Conservation (phyloP, 2,329 filamentous ascomycete genomes). For the Chalaropsis ovoidea region DNA sequence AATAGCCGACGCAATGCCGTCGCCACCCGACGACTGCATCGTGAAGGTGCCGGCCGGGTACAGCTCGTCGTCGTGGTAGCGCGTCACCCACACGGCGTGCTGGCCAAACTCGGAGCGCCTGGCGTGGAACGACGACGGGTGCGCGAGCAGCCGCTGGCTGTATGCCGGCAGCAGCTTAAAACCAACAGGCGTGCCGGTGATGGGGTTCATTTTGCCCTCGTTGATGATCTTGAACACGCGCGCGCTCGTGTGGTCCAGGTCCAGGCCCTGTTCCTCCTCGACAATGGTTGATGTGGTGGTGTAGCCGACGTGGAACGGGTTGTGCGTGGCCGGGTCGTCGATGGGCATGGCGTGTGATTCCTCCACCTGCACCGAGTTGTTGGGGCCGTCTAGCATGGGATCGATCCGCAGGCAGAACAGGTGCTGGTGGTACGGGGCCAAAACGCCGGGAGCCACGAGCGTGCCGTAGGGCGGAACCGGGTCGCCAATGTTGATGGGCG, state of each 20-base stretch:
- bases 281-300: conserved; percentile 37
- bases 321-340: conserved; percentile 35
- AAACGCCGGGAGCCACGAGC: conserved; percentile 51
- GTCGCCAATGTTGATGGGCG: conserved; percentile 45
- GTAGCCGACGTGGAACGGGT: conserved; percentile 45
- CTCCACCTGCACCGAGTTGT: conserved; percentile 42
- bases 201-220: conserved; percentile 35
- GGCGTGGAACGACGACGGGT: conserved; percentile 35
- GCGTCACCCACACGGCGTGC: conserved; percentile 40
- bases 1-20: conserved; percentile 36
- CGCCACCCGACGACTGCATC: conserved; percentile 39
- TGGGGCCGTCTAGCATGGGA: conserved; percentile 50
- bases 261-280: conserved; percentile 38
- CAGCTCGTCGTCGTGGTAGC: conserved; percentile 36
- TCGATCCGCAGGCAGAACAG: conserved; percentile 58
- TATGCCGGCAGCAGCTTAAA: conserved; percentile 39
- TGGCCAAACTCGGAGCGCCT: conserved; percentile 37
- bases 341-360: conserved; percentile 38
- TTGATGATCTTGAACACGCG: conserved; percentile 43
- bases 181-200: conserved; percentile 37
- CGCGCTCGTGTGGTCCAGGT: conserved; percentile 42
- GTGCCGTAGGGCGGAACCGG: conserved; percentile 46
- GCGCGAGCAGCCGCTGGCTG: conserved; percentile 40
- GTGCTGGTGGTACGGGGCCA: conserved; percentile 60
- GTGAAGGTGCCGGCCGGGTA: conserved; percentile 38